Conservation (phyloP, 805 yeast species). For the Candida corydali region DNA sequence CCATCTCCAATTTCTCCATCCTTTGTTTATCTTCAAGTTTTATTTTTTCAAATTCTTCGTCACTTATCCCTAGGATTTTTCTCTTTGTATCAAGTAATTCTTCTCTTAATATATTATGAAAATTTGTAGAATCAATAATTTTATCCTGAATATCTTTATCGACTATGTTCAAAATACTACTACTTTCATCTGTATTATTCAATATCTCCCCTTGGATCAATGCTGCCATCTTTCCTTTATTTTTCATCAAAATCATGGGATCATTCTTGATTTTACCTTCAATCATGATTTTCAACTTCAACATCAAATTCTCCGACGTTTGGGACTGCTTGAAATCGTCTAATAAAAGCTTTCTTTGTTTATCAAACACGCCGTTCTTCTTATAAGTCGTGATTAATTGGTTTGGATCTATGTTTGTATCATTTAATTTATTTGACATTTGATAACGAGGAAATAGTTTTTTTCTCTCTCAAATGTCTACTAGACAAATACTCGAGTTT, state of each 20-base stretch:
- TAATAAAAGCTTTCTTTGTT: conserved; percentile 37
- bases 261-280: conserved; percentile 45
- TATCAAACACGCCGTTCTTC: conserved; percentile 47
- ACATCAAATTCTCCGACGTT: conserved; percentile 36
- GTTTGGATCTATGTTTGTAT: conserved; percentile 25
- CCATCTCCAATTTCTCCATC: conserved; percentile 10
- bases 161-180: conserved; percentile 31
- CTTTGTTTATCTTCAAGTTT: conserved; percentile 11
- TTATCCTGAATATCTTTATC: conserved; percentile 43
- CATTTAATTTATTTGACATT: background rate
- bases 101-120: conserved; percentile 25
- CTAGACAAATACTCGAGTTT: conserved; percentile 1
- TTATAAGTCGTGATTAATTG: conserved; percentile 41
- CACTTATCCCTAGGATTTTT: conserved; percentile 29
- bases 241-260: conserved; percentile 44
- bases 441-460: background rate
- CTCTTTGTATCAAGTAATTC: conserved; percentile 34
- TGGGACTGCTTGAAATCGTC: conserved; percentile 40
- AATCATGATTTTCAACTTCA: conserved; percentile 38
- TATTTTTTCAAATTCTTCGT: conserved; percentile 27
- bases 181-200: conserved; percentile 12
- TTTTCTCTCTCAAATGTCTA: background rate
- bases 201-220: conserved; percentile 50
- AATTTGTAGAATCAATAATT: conserved; percentile 39
- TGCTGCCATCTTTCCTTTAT: conserved; percentile 49